Conservation (phyloP, 148 eudicot genomes). For the Amaranthus hypochondriacus region DNA sequence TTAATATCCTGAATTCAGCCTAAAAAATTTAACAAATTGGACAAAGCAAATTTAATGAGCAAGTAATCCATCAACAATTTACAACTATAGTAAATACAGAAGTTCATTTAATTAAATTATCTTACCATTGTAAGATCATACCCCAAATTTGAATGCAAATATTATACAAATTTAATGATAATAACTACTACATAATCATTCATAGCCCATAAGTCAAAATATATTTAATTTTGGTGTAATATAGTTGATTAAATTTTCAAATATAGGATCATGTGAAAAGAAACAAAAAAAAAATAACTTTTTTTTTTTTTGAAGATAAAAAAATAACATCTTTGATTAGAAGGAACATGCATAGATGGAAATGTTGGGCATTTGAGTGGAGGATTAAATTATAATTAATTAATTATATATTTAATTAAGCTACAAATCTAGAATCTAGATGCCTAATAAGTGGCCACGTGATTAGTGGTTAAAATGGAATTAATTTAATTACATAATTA, state of each 20-base stretch:
- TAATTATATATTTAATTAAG: neutral
- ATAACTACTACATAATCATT: neutral
- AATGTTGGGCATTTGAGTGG: conserved; percentile 25
- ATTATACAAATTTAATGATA: neutral
- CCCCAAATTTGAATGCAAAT: neutral
- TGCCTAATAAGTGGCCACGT: conserved; percentile 30
- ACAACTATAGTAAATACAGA: too few species aligned
- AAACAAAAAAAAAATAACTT: neutral
- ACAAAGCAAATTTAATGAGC: too few species aligned
- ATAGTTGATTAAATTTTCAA: neutral
- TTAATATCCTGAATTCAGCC: too few species aligned
- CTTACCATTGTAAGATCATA: neutral
- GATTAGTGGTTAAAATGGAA: conserved; percentile 19
- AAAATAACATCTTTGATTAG: neutral
- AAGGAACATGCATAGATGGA: conserved; percentile 23
- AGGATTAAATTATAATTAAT: neutral
- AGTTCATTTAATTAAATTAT: neutral
- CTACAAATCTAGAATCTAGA: conserved; percentile 4
- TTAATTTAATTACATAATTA: conserved; percentile 13
- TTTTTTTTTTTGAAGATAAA: too few species aligned
- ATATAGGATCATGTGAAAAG: conserved; percentile 34
- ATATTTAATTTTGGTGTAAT: neutral
- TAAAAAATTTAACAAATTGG: too few species aligned
- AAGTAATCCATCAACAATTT: too few species aligned
- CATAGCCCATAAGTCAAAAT: neutral